phyloP scores from a whole-genome alignment of 2,329 filamentous ascomycete species.

The Aureobasidium sp. region DNA sequence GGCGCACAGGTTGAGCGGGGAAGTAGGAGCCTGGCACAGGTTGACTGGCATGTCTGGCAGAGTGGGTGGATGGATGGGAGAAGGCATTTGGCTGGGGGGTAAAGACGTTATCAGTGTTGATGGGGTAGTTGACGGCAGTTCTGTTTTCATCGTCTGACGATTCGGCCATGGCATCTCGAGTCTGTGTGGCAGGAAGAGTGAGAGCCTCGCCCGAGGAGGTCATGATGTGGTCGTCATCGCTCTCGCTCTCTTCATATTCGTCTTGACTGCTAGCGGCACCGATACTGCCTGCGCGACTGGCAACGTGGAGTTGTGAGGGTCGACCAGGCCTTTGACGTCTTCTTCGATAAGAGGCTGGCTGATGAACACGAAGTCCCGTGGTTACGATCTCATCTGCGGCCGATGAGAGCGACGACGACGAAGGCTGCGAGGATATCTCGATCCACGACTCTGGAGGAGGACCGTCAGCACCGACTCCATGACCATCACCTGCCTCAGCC shows the following conservation, averaged over 20 bases:
- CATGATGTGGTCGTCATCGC: conserved; percentile 69
- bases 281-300: conserved; percentile 38
- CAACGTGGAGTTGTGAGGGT: conserved; percentile 35
- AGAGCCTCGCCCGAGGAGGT: conserved; percentile 56
- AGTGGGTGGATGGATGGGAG: conserved; percentile 62
- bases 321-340: conserved; percentile 38
- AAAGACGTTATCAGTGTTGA: conserved; percentile 51
- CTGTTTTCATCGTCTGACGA: conserved; percentile 55
- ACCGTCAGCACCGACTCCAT: conserved; percentile 4
- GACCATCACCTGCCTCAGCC: neutral
- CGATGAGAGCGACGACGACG: conserved; percentile 84
- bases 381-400: conserved; percentile 83
- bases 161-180: conserved; percentile 23
- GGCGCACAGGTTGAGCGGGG: conserved; percentile 29
- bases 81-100: conserved; percentile 89
- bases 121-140: conserved; percentile 66
- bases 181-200: conserved; percentile 15
- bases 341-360: conserved; percentile 54
- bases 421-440: conserved; percentile 86
- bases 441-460: conserved; percentile 80
- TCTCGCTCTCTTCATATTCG: conserved; percentile 90
- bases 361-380: conserved; percentile 72
- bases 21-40: conserved; percentile 42
- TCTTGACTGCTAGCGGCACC: conserved; percentile 70
- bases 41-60: conserved; percentile 41